Evolutionary conservation across 116 monocot genomes (phyloP).

Genomic region (Zostera marina): DNA sequence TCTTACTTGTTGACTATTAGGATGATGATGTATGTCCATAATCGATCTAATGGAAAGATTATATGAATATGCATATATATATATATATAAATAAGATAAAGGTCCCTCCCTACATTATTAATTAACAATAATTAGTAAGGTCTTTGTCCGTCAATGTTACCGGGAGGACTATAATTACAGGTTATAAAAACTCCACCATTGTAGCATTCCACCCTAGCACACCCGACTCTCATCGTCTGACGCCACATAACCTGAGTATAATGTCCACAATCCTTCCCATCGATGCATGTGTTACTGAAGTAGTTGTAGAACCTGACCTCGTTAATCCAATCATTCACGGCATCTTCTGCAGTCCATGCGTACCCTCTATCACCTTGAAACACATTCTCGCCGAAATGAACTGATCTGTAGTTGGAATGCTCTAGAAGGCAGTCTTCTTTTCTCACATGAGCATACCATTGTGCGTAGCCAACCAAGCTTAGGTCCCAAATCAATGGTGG

Average conservation of each 20-base stretch:
- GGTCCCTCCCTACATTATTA: too few relatives aligned
- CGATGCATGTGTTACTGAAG: conserved; percentile 10
- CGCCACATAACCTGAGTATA: conserved; percentile 23
- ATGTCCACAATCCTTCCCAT: conserved; percentile 12
- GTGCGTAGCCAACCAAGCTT: conserved; percentile 18
- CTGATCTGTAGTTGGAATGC: conserved; percentile 10
- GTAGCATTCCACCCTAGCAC: conserved; percentile 13
- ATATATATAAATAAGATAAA: too few relatives aligned
- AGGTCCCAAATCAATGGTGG: conserved; percentile 12
- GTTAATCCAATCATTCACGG: conserved; percentile 11
- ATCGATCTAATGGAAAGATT: too few relatives aligned
- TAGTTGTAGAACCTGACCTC: conserved; percentile 17
- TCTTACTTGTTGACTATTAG: too few relatives aligned
- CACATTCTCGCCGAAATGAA: conserved; percentile 14
- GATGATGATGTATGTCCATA: too few relatives aligned
- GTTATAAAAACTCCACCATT: conserved; percentile 14
- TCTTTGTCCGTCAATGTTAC: conserved; percentile 9
- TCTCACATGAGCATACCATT: conserved; percentile 10
- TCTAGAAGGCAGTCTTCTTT: conserved; percentile 10
- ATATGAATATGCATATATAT: too few relatives aligned
- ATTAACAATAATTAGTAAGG: conserved; percentile 11
- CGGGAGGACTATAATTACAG: conserved; percentile 18
- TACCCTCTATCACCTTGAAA: conserved; percentile 10
- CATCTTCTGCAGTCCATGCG: conserved; percentile 11
- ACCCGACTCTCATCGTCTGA: conserved; percentile 9